Evolutionary conservation across 2,329 filamentous ascomycete genomes (phyloP), one percentile per base, ranked within the genome.

Genomic region (Fusarium succisae): DNA sequence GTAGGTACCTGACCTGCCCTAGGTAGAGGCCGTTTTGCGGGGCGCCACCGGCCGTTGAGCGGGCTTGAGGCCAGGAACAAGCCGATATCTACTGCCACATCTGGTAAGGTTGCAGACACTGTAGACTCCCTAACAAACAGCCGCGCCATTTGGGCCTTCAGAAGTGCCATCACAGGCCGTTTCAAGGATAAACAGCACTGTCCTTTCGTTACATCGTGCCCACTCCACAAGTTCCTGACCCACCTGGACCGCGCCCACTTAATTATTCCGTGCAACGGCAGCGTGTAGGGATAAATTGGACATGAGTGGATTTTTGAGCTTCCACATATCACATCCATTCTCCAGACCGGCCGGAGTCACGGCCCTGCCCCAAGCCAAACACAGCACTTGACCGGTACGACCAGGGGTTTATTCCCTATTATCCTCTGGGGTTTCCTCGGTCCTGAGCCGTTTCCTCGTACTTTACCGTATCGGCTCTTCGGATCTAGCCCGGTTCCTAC

Each of bases 161-260:
- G 28, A 43, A 47, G n/a, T 39, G 20, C 53, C 37, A 11, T 45
- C 41, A 20, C 26, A 50, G 48, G 20, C 26, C 47, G 47, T 54
- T 32, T 43, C 8, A 22, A 28, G 28, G 30, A 5, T 8, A 32
- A 43, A 22, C 22, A 51, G 28, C 65, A 78, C 76, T 70, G 76
- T 75, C 37, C 51, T 43, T 63, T 22, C 53, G 76, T 78, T 73
- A 74, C 76, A 78, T 78, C 71, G 72, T 56, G 54, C 63, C 65
- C 30, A 70, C 71, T 76, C 73, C 76, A 69, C 76, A 77, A 75
- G 74, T 74, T 78, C 72, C 66, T 76, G 47, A 35, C 72, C 70
- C 73, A 64, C 69, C 48, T 61, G 28, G 28, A 48, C 50, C 47
- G 47, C 59, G 37, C 39, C 72, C 53, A 69, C 59, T 74, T 55